Percentiles rank a stretch among this genome's conserved stretches.
phyloP scores from a whole-genome alignment of 2,329 filamentous ascomycete species.

The Cladosporium sp. region DNA sequence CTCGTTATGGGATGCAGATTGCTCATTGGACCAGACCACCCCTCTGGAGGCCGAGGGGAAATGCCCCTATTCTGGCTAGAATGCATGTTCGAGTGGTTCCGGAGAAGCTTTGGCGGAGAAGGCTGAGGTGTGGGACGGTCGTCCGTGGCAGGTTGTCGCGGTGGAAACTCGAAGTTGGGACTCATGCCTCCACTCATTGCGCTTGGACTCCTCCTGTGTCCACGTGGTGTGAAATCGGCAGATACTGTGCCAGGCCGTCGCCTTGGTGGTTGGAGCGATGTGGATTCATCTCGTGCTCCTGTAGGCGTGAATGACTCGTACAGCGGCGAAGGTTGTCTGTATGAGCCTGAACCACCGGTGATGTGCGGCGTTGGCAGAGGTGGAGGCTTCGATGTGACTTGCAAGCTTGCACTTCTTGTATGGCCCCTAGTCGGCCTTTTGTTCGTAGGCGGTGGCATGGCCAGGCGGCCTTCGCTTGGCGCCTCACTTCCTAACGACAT shows the following conservation, averaged over 20 bases:
- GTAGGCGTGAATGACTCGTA: conserved; percentile 42
- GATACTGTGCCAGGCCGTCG: conserved; percentile 33
- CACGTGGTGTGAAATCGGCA: conserved; percentile 33
- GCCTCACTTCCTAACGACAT: conserved; percentile 50
- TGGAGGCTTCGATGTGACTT: conserved; percentile 59
- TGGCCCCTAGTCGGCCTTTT: conserved; percentile 63
- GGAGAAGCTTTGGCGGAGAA: conserved; percentile 31
- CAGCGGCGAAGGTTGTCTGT: conserved; percentile 44
- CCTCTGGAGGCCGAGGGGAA: conserved; percentile 39
- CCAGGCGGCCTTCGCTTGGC: conserved; percentile 28
- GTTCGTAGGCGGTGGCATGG: conserved; percentile 20
- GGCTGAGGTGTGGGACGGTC: conserved; percentile 26
- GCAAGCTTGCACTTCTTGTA: conserved; percentile 76
- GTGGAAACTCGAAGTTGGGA: conserved; percentile 34
- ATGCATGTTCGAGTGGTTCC: conserved; percentile 36
- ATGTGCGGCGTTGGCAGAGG: conserved; percentile 20
- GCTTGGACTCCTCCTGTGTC: conserved; percentile 22
- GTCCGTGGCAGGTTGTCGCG: conserved; percentile 11
- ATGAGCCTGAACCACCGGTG: conserved; percentile 2
- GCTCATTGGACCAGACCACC: conserved; percentile 42
- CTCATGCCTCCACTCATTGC: conserved; percentile 18
- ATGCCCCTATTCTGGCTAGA: conserved; percentile 35
- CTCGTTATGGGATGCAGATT: conserved; percentile 62
- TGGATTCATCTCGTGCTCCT: conserved; percentile 19
- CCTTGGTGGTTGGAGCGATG: conserved; percentile 27